A percentile compares a stretch with the other conserved stretches of the same genome.
Evolutionary conservation across 768 basidiomycete genomes (phyloP).

Genomic region (Xerocomus spinulosus): DNA sequence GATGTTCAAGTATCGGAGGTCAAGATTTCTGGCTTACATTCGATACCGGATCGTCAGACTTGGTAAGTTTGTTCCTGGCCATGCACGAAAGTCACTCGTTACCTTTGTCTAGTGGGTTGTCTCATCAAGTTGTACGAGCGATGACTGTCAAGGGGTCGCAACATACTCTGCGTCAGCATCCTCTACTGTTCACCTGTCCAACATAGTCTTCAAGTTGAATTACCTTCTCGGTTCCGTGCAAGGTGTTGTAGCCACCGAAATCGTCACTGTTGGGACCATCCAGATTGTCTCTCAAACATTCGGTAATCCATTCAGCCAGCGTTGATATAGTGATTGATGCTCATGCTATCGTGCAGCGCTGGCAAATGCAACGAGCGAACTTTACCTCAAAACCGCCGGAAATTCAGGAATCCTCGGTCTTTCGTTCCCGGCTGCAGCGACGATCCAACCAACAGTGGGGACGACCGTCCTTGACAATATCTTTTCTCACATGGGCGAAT

Average conservation of each 20-base stretch:
- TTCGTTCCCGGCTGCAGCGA: constrained; percentile 43
- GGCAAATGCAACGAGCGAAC: constrained; percentile 39
- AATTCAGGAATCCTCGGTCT: constrained; percentile 57
- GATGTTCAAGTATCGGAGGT: constrained; percentile 35
- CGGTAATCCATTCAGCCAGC: constrained; percentile 22
- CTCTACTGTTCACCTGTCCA: constrained; percentile 29
- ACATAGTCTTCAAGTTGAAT: constrained; percentile 37
- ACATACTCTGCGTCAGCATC: constrained; percentile 36
- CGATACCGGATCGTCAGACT: constrained; percentile 56
- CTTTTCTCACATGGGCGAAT: constrained; percentile 38
- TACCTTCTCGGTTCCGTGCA: constrained; percentile 53
- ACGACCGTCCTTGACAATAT: constrained; percentile 45
- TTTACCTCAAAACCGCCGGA: constrained; percentile 42
- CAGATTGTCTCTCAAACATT: constrained; percentile 45
- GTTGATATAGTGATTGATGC: neutral
- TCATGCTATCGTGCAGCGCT: constrained; percentile 33
- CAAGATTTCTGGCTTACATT: constrained; percentile 44
- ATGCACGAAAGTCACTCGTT: constrained; percentile 2
- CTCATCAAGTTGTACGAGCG: constrained; percentile 39
- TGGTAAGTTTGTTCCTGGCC: constrained; percentile 31
- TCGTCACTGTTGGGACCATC: constrained; percentile 41
- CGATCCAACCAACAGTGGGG: constrained; percentile 44
- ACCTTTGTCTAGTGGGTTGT: constrained; percentile 44
- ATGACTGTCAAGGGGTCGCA: constrained; percentile 43
- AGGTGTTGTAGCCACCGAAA: constrained; percentile 50